Base-by-base conservation (phyloP, 2,329 filamentous ascomycete species). In the Colletotrichum tamarilloi region DNA sequence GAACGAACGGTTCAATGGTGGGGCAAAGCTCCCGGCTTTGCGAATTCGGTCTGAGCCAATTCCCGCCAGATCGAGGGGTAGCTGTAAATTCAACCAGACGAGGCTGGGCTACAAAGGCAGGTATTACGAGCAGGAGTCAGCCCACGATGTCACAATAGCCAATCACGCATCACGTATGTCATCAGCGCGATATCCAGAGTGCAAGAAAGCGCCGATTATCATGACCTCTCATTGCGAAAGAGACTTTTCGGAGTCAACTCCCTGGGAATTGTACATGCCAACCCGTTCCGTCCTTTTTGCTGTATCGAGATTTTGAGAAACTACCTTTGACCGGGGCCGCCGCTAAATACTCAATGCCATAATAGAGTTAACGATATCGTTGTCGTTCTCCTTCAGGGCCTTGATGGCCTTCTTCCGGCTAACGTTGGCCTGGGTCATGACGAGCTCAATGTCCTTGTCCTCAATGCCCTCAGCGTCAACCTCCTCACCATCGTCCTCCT, bases 281-380 rank as follows among this genome's bases (percentile, higher is more conserved):
- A 73, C 67, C 76, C 76, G 57, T 69, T 75, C 75, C 70, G 76
- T 66, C 76, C 64, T 69, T 76, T 76, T 72, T 63, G 69, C 32
- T 62, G 73, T 58, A 52, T 75, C 70, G 66, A 73, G 69, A 73
- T 63, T 65, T 63, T 55, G 62, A 73, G 60, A 67, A 58, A 58
- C 56, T 70, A 56, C 55, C 60, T 63, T 62, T 63, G 52, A 38
- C 62, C 49, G 30, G n/a, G 60, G 58, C 52, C 57, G 67, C 70
- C 66, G 67, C 83, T 88, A 95, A 89, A 95, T 92, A 89, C 93
- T 95, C 84, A 99, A 88, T 79, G 96, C 95, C 97, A 99, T 99
- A 88, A 99, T 99, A 80, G 97, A 98, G 91, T 99, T 99, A 89
- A 99, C 97, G 88, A 99, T 99, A 84, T 99, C 97, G 82, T 98